Percentiles rank a stretch among this genome's conserved stretches.
phyloP scores from a whole-genome alignment of 306 rosid genomes.

The Astragalus membranaceus region DNA sequence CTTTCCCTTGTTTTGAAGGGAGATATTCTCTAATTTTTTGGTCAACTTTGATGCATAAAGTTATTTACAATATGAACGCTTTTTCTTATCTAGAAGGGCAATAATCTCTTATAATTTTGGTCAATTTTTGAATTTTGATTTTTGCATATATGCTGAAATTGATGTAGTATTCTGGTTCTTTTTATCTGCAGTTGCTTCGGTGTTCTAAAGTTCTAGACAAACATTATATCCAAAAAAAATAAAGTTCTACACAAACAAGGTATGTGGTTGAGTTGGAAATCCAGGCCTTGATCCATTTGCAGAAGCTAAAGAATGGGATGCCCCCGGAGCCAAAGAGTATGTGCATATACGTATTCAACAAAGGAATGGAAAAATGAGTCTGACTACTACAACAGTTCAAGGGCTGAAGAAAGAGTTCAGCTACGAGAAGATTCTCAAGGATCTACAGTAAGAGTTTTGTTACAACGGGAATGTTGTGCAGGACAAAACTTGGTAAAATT shows the following conservation, averaged over 20 bases:
- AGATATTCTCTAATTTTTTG: too few relatives aligned
- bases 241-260: too few relatives aligned
- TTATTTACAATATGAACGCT: too few relatives aligned
- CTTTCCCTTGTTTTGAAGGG: too few relatives aligned
- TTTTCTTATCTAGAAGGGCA: too few relatives aligned
- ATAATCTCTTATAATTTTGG: too few relatives aligned
- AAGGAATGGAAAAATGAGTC: slow-evolving; percentile 79
- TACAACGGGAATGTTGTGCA: slow-evolving; percentile 96
- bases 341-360: slow-evolving; percentile 86
- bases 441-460: slow-evolving; percentile 73
- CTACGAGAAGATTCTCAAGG: slow-evolving; percentile 83
- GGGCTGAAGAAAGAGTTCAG: slow-evolving; percentile 71
- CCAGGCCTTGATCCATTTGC: slow-evolving; percentile 64
- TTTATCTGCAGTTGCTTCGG: slow-evolving; percentile 12
- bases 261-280: slow-evolving; percentile 72
- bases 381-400: slow-evolving; percentile 86
- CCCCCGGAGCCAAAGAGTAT: slow-evolving; percentile 63
- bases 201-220: slow-evolving; percentile 7
- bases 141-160: not conserved
- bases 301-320: slow-evolving; percentile 62
- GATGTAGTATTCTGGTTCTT: not conserved
- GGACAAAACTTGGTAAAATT: slow-evolving; percentile 77
- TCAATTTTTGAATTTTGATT: not conserved
- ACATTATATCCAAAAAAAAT: too few relatives aligned
- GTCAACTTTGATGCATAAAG: too few relatives aligned